phyloP scores from a whole-genome alignment of 2,329 filamentous ascomycete genomes.

The Apiospora rasikravindrae region DNA sequence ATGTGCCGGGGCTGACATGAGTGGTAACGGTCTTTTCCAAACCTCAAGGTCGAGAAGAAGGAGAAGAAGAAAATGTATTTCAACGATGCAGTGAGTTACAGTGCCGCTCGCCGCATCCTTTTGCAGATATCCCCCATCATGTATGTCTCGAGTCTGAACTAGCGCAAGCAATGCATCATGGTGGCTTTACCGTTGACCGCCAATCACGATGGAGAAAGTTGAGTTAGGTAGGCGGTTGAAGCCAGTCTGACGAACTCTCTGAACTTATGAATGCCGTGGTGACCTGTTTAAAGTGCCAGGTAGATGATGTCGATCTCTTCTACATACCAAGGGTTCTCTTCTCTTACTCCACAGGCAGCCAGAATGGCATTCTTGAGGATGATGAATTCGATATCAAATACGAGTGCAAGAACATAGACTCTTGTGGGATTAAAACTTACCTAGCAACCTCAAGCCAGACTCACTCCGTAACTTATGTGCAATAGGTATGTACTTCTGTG shows the following conservation, averaged over 20 bases:
- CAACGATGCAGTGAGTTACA: not conserved
- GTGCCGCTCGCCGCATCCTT: not conserved
- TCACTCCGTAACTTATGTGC: too few species aligned
- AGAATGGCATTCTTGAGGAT: not conserved
- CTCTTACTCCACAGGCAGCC: not conserved
- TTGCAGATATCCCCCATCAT: not conserved
- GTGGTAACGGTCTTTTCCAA: not conserved
- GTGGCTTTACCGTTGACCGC: conserved; percentile 15
- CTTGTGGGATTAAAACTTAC: too few species aligned
- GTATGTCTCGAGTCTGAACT: conserved; percentile 8
- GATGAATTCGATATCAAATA: too few species aligned
- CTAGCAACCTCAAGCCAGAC: too few species aligned
- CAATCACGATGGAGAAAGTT: not conserved
- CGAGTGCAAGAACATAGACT: too few species aligned
- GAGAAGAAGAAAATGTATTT: too few species aligned
- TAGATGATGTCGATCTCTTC: not conserved
- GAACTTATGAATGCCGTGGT: not conserved
- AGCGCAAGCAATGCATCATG: not conserved
- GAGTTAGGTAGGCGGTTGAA: not conserved
- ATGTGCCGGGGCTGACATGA: not conserved
- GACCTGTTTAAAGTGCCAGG: not conserved
- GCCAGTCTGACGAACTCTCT: not conserved
- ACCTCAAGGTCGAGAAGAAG: not conserved
- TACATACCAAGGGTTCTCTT: not conserved
- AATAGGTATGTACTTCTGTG: too few species aligned